Conservation (phyloP, 768 basidiomycete species). For the Tephrocybe sp. region DNA sequence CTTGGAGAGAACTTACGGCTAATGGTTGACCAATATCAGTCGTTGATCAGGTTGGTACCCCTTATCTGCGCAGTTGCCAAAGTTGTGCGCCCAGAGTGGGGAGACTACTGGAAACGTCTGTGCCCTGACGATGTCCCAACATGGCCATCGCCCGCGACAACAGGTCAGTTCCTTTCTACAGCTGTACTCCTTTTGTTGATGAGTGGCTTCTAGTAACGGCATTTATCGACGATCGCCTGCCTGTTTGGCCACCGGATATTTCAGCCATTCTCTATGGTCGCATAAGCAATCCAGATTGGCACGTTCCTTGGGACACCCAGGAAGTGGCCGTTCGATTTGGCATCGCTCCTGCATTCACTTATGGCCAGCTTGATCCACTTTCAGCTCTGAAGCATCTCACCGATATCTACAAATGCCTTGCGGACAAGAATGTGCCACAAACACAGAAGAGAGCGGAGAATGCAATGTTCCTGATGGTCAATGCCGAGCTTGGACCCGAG, state of each 20-base stretch:
- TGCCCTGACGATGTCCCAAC: slow-evolving; percentile 59
- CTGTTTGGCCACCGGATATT: slow-evolving; percentile 79
- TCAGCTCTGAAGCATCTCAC: slow-evolving; percentile 52
- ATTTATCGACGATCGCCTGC: slow-evolving; percentile 67
- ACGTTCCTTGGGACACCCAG: slow-evolving; percentile 50
- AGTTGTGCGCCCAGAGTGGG: slow-evolving; percentile 80
- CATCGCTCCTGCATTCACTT: slow-evolving; percentile 56
- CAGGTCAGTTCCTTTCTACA: slow-evolving; percentile 30
- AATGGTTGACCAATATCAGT: slow-evolving; percentile 51
- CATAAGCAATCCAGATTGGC: slow-evolving; percentile 70
- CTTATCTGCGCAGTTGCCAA: slow-evolving; percentile 63
- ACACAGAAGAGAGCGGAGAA: slow-evolving; percentile 67
- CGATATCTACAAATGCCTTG: slow-evolving; percentile 55
- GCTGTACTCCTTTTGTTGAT: background rate
- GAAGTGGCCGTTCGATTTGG: slow-evolving; percentile 49
- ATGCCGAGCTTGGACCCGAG: slow-evolving; percentile 41
- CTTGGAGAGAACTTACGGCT: slow-evolving; percentile 73
- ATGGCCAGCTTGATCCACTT: slow-evolving; percentile 63
- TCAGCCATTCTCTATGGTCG: slow-evolving; percentile 62
- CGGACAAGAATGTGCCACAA: slow-evolving; percentile 50
- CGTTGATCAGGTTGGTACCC: slow-evolving; percentile 57
- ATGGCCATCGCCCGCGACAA: slow-evolving; percentile 55
- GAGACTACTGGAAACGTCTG: slow-evolving; percentile 88
- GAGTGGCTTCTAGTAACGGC: slow-evolving; percentile 34
- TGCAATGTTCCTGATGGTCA: slow-evolving; percentile 57